Percentiles rank a stretch among this genome's conserved stretches.
Evolutionary conservation across 148 eudicot genomes (phyloP).

Genomic region (Linanthus parryae): DNA sequence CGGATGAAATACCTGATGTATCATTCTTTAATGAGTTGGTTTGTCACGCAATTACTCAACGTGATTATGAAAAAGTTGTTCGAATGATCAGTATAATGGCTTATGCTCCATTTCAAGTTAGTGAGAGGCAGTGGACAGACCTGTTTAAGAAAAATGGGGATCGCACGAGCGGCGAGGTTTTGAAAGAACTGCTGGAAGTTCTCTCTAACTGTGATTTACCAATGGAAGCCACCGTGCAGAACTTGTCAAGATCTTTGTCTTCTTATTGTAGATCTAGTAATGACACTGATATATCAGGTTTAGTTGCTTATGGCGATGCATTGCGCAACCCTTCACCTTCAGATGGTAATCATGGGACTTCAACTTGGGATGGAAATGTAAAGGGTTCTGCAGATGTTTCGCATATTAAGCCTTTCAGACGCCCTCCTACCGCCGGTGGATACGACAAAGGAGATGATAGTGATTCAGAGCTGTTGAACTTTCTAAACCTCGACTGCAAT

Average conservation of each 20-base stretch:
- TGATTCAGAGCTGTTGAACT: conserved; percentile 9
- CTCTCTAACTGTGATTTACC: conserved; percentile 23
- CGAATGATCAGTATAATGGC: conserved; percentile 48
- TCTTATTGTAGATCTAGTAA: conserved; percentile 27
- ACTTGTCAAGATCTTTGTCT: conserved; percentile 46
- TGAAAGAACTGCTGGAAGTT: conserved; percentile 32
- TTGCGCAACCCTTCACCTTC: background rate
- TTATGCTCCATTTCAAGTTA: conserved; percentile 70
- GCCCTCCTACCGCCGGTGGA: conserved; percentile 1
- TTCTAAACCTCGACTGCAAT: conserved; percentile 8
- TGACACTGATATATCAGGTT: conserved; percentile 6
- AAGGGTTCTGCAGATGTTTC: background rate
- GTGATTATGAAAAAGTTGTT: conserved; percentile 44
- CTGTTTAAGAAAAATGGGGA: conserved; percentile 55
- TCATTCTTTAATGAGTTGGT: conserved; percentile 67
- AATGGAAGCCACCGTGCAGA: conserved; percentile 45
- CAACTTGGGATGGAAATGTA: conserved; percentile 8
- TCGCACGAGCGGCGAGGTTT: conserved; percentile 36
- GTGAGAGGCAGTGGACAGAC: conserved; percentile 54
- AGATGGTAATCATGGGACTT: background rate
- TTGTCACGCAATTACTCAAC: conserved; percentile 36
- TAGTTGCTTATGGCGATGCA: background rate
- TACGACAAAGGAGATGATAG: conserved; percentile 3
- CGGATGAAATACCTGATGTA: conserved; percentile 65
- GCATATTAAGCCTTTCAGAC: background rate